Evolutionary conservation across 805 yeast genomes (phyloP).

Genomic region (Yamadazyma akitaensis): DNA sequence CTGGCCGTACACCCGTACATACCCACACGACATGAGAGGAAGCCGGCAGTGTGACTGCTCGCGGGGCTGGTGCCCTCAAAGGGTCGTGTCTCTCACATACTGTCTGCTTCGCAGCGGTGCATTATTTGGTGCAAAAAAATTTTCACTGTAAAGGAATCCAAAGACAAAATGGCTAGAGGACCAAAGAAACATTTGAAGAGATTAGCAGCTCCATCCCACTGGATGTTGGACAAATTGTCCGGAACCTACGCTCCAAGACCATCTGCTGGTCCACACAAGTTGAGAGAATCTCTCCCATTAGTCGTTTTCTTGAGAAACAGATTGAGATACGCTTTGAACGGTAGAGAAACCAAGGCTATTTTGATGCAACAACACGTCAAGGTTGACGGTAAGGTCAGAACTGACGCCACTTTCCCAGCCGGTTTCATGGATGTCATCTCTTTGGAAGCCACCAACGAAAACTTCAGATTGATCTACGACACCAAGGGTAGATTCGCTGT

Average conservation of each 20-base stretch:
- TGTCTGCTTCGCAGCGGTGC: neutral
- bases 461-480: constrained; percentile 98
- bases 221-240: constrained; percentile 99
- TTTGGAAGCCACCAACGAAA: constrained; percentile 97
- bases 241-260: constrained; percentile 99
- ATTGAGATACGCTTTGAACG: constrained; percentile 97
- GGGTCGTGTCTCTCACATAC: neutral
- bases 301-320: constrained; percentile 97
- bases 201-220: constrained; percentile 99
- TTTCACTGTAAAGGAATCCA: constrained; percentile 2
- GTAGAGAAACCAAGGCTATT: constrained; percentile 98
- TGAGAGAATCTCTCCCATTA: constrained; percentile 97
- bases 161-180: constrained; percentile 48
- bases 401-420: constrained; percentile 98
- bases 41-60: too few species aligned
- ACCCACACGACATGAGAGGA: too few species aligned
- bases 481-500: constrained; percentile 99
- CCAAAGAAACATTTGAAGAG: constrained; percentile 98
- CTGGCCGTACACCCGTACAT: too few species aligned
- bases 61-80: too few species aligned
- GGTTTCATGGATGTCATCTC: constrained; percentile 99
- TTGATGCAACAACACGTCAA: constrained; percentile 97
- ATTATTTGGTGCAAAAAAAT: neutral
- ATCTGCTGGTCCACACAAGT: constrained; percentile 99
- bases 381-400: constrained; percentile 99